Evolutionary conservation across 306 rosid genomes (phyloP).

Genomic region (Vigna trinervia): DNA sequence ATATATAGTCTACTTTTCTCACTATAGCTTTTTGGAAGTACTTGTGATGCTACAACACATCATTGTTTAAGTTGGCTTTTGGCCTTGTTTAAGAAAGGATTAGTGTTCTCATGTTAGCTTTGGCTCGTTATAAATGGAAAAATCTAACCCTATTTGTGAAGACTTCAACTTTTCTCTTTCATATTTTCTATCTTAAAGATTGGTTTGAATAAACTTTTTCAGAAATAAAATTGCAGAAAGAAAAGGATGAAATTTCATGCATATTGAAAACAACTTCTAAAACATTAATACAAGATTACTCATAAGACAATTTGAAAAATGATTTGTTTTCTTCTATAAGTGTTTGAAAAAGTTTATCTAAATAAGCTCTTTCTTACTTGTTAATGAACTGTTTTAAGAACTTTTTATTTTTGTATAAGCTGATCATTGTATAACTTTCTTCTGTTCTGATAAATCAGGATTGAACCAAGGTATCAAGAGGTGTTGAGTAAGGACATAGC

Average conservation of each 20-base stretch:
- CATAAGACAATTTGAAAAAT: no score
- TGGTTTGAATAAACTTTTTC: no score
- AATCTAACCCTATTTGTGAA: not conserved
- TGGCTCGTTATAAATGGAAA: not conserved
- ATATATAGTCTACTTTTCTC: conserved; percentile 12
- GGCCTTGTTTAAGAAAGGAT: not conserved
- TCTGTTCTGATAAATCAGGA: conserved; percentile 48
- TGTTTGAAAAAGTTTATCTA: no score
- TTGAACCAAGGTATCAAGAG: conserved; percentile 83
- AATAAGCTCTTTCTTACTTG: no score
- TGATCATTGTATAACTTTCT: no score
- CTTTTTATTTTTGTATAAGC: not conserved
- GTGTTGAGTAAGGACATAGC: conserved; percentile 63
- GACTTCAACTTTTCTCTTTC: not conserved
- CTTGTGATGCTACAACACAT: not conserved
- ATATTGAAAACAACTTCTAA: no score
- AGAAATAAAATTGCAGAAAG: no score
- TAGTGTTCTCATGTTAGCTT: not conserved
- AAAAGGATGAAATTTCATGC: no score
- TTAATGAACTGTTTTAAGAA: no score
- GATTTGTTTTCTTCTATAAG: no score
- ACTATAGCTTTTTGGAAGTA: not conserved
- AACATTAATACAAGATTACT: no score
- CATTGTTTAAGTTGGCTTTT: not conserved
- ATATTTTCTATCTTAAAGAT: not conserved